These are phyloP conservation scores for Bothia castanella DNA, from an alignment of 1,284 basidiomycete species.

Conservation along the genomic window DNA sequence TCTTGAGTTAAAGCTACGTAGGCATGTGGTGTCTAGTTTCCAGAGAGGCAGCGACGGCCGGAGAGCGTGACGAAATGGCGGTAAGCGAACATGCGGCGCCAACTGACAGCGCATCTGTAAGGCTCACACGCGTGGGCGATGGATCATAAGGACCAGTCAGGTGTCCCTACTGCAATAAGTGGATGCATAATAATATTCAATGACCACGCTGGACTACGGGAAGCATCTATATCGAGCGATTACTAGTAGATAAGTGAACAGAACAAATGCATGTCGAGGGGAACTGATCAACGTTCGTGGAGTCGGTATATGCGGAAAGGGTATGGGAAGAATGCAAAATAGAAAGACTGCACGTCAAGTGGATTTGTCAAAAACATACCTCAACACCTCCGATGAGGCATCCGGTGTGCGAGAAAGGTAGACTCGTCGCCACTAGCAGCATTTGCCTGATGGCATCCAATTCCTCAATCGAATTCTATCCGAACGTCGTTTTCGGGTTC, in stretches of 20 bases:
- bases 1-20: not conserved
- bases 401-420: not conserved
- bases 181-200: not conserved
- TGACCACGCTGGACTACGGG: conserved; percentile 7
- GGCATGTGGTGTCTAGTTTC: not conserved
- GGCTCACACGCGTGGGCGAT: no score
- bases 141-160: no score
- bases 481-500: conserved; percentile 52
- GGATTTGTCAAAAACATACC: conserved; percentile 18
- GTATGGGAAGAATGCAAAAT: conserved; percentile 22
- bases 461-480: conserved; percentile 57
- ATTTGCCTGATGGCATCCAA: conserved; percentile 54
- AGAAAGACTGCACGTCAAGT: conserved; percentile 6
- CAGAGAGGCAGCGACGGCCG: not conserved
- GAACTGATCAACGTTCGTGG: conserved; percentile 6
- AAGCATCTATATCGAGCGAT: conserved; percentile 21
- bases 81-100: not conserved
- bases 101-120: not conserved
- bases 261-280: conserved; percentile 11
- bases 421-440: conserved; percentile 40
- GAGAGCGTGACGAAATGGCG: not conserved
- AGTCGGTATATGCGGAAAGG: conserved; percentile 20
- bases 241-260: conserved; percentile 21
- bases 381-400: not conserved
- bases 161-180: no score